Conservation (phyloP, 1,284 basidiomycete genomes). For the Amylostereum areolatum region DNA sequence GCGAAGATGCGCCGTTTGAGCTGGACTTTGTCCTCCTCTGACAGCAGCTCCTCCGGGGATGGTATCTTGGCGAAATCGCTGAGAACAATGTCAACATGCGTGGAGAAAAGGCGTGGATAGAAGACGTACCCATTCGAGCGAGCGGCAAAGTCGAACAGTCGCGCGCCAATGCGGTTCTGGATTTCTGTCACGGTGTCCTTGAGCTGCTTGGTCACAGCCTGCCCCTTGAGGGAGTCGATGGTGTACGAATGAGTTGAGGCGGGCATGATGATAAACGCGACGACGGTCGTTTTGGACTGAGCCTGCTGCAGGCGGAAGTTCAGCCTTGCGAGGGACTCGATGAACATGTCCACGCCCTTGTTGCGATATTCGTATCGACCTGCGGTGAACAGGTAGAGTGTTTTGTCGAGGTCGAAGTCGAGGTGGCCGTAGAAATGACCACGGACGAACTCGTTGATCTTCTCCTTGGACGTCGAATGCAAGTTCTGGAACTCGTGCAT, state of each 20-base stretch:
- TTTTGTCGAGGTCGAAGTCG: slow-evolving; percentile 94
- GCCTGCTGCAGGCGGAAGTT: slow-evolving; percentile 86
- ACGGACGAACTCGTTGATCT: slow-evolving; percentile 96
- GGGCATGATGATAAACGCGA: slow-evolving; percentile 99
- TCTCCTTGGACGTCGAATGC: slow-evolving; percentile 87
- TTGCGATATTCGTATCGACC: slow-evolving; percentile 98
- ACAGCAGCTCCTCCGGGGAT: slow-evolving; percentile 73
- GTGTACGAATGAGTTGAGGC: slow-evolving; percentile 95
- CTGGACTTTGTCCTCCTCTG: slow-evolving; percentile 90
- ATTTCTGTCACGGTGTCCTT: slow-evolving; percentile 94
- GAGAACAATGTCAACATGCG: slow-evolving; percentile 5
- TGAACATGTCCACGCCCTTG: slow-evolving; percentile 99
- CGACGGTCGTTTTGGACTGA: slow-evolving; percentile 78
- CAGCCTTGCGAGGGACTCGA: slow-evolving; percentile 90
- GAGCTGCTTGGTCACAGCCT: slow-evolving; percentile 95
- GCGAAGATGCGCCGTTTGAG: slow-evolving; percentile 96
- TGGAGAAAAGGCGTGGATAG: not conserved
- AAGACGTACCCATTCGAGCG: slow-evolving; percentile 76
- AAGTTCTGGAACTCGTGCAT: slow-evolving; percentile 98
- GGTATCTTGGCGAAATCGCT: slow-evolving; percentile 76
- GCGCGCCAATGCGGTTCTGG: slow-evolving; percentile 85
- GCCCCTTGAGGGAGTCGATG: slow-evolving; percentile 95
- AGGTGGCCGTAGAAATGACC: slow-evolving; percentile 99
- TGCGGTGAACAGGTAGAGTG: slow-evolving; percentile 98
- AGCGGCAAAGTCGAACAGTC: slow-evolving; percentile 91